Percentiles rank a stretch among this genome's conserved stretches.
Evolutionary conservation across 352 stramenopile species (phyloP).

Genomic region (Phytopythium mirpurense): DNA sequence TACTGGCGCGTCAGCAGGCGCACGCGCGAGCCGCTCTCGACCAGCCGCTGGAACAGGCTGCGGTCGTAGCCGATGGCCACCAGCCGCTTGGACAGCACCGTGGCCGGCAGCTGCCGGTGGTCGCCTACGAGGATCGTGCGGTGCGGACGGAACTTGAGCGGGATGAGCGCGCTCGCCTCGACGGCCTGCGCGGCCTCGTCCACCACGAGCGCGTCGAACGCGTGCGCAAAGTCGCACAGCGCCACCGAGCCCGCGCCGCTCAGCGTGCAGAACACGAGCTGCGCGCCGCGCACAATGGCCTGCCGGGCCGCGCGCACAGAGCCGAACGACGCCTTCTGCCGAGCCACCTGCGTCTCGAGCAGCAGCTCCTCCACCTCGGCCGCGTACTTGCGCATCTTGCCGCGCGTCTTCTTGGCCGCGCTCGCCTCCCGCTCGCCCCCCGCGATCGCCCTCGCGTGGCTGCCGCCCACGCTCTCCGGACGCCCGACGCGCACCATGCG

Average conservation of each 20-base stretch:
- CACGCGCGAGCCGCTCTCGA: constrained; percentile 69
- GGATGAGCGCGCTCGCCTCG: constrained; percentile 95
- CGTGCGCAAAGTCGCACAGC: constrained; percentile 86
- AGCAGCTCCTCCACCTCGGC: constrained; percentile 67
- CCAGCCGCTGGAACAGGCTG: constrained; percentile 96
- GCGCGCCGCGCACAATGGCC: constrained; percentile 63
- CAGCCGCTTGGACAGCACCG: constrained; percentile 91
- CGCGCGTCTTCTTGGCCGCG: constrained; percentile 37
- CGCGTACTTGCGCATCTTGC: constrained; percentile 72
- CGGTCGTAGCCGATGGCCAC: constrained; percentile 84
- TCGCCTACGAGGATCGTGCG: constrained; percentile 89
- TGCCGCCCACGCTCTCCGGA: constrained; percentile 25
- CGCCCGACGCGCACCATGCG: constrained; percentile 70
- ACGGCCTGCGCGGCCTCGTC: constrained; percentile 97
- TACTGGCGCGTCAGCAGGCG: constrained; percentile 96
- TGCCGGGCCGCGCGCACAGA: constrained; percentile 53
- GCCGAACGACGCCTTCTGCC: constrained; percentile 52
- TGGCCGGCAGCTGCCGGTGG: constrained; percentile 97
- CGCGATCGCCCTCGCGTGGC: neutral
- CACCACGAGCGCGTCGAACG: constrained; percentile 97
- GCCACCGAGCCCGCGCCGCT: constrained; percentile 67
- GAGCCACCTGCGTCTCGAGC: constrained; percentile 59
- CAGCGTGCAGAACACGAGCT: constrained; percentile 86
- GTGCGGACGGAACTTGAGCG: constrained; percentile 89
- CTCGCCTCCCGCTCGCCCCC: constrained; percentile 20